Conservation (phyloP, 192 early-diverging fungal species). For the Coemansia erecta region DNA sequence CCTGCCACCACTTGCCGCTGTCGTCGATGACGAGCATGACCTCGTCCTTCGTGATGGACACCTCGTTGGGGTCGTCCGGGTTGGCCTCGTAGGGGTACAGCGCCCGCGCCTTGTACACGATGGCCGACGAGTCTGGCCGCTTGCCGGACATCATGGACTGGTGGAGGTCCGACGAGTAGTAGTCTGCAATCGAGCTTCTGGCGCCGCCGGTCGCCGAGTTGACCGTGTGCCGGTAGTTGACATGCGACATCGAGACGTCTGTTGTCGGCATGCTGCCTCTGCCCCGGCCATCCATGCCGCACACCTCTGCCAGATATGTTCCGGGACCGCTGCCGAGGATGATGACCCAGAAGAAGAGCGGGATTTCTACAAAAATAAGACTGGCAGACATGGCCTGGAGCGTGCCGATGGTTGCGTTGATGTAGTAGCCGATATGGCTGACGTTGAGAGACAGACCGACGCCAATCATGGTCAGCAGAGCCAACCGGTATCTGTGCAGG, state of each 20-base stretch:
- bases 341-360: conserved; percentile 65
- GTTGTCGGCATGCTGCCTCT: conserved; percentile 15
- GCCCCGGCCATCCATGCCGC: conserved; percentile 41
- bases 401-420: conserved; percentile 39
- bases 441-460: conserved; percentile 37
- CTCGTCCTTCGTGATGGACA: conserved; percentile 87
- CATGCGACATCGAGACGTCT: conserved; percentile 29
- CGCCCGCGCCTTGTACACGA: conserved; percentile 63
- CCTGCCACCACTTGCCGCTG: conserved; percentile 98
- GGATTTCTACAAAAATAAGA: conserved; percentile 51
- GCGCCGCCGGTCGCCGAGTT: conserved; percentile 20
- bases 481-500: conserved; percentile 49
- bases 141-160: conserved; percentile 42
- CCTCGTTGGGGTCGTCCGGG: conserved; percentile 86
- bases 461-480: conserved; percentile 45
- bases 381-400: conserved; percentile 52
- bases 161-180: conserved; percentile 39
- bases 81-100: conserved; percentile 83
- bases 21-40: conserved; percentile 81
- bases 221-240: conserved; percentile 44
- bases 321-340: conserved; percentile 66
- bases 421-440: conserved; percentile 51
- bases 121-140: conserved; percentile 37
- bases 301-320: conserved; percentile 51
- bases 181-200: conserved; percentile 38